phyloP scores from a whole-genome alignment of 495 filamentous ascomycete genomes.

The Bombardia bombarda region DNA sequence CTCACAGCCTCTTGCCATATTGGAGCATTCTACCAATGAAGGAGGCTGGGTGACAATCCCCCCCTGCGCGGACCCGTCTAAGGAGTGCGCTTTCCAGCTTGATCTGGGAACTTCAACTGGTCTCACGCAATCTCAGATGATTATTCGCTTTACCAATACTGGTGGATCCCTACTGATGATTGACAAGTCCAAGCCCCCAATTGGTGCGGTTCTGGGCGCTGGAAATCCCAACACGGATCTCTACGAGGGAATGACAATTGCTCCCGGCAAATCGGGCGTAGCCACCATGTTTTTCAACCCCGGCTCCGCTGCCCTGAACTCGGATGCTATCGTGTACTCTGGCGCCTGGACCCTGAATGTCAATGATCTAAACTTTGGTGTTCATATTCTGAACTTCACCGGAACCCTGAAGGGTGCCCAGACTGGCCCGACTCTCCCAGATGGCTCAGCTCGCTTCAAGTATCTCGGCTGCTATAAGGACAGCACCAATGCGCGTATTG shows the following conservation, averaged over 20 bases:
- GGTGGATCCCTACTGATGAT: constrained; percentile 27
- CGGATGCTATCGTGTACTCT: constrained; percentile 11
- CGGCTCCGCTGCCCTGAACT: constrained; percentile 13
- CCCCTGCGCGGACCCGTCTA: constrained; percentile 7
- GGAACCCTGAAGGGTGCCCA: constrained; percentile 19
- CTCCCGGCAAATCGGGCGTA: constrained; percentile 13
- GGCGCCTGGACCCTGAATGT: constrained; percentile 35
- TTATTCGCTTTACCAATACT: constrained; percentile 26
- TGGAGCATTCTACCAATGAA: constrained; percentile 6
- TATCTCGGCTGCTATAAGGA: constrained; percentile 36
- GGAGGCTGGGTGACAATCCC: constrained; percentile 10
- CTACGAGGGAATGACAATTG: constrained; percentile 23
- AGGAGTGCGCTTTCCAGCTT: constrained; percentile 12
- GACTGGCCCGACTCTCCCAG: constrained; percentile 21
- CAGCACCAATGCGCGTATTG: constrained; percentile 16
- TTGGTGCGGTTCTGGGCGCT: constrained; percentile 20
- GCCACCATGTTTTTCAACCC: constrained; percentile 26
- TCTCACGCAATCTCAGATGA: constrained; percentile 4
- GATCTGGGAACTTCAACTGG: constrained; percentile 13
- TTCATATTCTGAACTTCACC: constrained; percentile 25
- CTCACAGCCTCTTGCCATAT: constrained; percentile 8
- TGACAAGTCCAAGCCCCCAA: constrained; percentile 21
- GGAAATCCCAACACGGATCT: constrained; percentile 25
- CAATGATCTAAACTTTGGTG: constrained; percentile 30
- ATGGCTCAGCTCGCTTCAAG: constrained; percentile 20